Evolutionary conservation across 345 rosid species (phyloP).

Genomic region (Gynandropsis gynandra): DNA sequence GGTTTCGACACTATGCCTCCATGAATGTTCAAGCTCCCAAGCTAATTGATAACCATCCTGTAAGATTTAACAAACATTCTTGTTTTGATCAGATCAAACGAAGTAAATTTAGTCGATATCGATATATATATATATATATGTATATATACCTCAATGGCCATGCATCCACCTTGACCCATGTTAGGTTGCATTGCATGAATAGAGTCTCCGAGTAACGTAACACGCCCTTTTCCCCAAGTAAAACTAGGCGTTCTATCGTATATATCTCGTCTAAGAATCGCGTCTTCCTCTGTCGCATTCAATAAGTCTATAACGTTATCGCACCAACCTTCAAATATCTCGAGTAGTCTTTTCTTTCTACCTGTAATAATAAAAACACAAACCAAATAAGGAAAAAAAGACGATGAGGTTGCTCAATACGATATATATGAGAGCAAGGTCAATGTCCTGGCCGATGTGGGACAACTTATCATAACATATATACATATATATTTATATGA

Average conservation of each 20-base stretch:
- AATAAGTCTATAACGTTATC: conserved; percentile 77
- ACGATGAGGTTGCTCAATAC: conserved; percentile 1
- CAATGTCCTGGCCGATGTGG: too few relatives aligned
- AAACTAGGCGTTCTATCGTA: conserved; percentile 65
- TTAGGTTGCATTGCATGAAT: conserved; percentile 96
- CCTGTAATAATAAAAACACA: conserved; percentile 33
- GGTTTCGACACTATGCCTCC: conserved; percentile 49
- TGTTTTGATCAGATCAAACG: not conserved
- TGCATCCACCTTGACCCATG: conserved; percentile 96
- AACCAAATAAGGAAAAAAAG: not conserved
- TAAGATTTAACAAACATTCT: conserved; percentile 9
- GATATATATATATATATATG: conserved; percentile 16
- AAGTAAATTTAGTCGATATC: not conserved
- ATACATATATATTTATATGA: too few relatives aligned
- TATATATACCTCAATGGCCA: conserved; percentile 98
- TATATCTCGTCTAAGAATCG: conserved; percentile 79
- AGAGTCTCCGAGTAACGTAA: conserved; percentile 90
- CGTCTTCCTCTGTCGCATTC: conserved; percentile 68
- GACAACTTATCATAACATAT: too few relatives aligned
- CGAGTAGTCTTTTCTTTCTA: conserved; percentile 67
- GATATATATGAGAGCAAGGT: too few relatives aligned
- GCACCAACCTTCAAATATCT: conserved; percentile 90
- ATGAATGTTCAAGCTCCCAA: conserved; percentile 68
- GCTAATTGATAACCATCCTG: conserved; percentile 92
- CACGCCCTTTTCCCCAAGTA: conserved; percentile 87